Base-by-base conservation (phyloP, 2,329 filamentous ascomycete genomes). In the Cladobotryum protrusum region DNA sequence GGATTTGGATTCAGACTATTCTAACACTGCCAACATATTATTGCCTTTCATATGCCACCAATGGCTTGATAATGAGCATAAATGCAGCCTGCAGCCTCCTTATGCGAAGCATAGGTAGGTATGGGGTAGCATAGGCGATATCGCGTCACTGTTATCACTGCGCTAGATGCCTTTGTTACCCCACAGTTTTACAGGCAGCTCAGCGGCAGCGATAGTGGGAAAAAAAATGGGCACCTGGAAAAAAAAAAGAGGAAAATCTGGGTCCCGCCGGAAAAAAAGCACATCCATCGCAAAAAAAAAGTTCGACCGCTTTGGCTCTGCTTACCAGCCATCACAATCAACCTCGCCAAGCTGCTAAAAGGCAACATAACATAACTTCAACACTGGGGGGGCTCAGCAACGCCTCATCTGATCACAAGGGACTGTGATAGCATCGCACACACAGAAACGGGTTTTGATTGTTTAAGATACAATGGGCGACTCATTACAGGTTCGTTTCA, bases 401-500 rank as follows among this genome's bases (percentile, higher is more conserved):
- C 24, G 24, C 24, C 24, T 29, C 24, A 29, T 29, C 24, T 4
- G 3, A 29, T 29, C 24, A 29, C 24, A 29, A 29, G 24, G 11
- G 24, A 29, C 11, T 29, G 24, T 29, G 24, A 29, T 29, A 29
- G 24, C 24, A 29, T 29, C 3, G 24, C 24, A 29, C 11, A 29
- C 24, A 2, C 24, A 29, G 24, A 29, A 29, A 29, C 2, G 6
- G 24, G 3, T 8, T 29, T 29, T 29, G 24, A 29, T 29, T 29
- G 24, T 6, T 29, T 6, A 9, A 29, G 6, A 29, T 29, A 29
- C 24, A 34, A 75, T 75, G 72, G 67, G 66, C 55, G 72, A 75
- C 47, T 65, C 71, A 57, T 63, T 76, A 58, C 72, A 75, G 70
- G 73, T 75, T 66, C 58, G 72, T 73, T 57, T 57, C 43, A 50